Conservation (phyloP, 2,329 filamentous ascomycete genomes). For the Botrytis elliptica region DNA sequence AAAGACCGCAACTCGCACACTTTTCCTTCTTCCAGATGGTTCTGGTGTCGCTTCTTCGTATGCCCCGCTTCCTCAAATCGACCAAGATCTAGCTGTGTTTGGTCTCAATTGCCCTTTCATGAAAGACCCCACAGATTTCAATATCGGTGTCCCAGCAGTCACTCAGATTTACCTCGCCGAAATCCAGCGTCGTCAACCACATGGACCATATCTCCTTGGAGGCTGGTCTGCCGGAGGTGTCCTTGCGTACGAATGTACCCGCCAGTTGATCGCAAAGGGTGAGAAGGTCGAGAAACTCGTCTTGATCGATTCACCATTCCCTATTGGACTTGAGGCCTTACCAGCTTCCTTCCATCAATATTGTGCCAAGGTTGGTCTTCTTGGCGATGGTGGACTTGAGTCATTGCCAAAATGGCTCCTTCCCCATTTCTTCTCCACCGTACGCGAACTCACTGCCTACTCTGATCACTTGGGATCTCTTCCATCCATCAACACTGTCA, state of each 20-base stretch:
- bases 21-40: conserved; percentile 50
- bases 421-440: conserved; percentile 63
- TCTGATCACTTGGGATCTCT: conserved; percentile 66
- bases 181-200: conserved; percentile 67
- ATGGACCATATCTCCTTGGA: conserved; percentile 64
- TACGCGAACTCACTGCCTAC: conserved; percentile 55
- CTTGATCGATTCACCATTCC: conserved; percentile 64
- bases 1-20: conserved; percentile 45
- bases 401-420: conserved; percentile 64
- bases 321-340: conserved; percentile 64
- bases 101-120: conserved; percentile 69
- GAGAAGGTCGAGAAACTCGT: conserved; percentile 59
- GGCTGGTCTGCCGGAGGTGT: conserved; percentile 77
- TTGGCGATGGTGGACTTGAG: conserved; percentile 52
- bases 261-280: conserved; percentile 55
- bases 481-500: conserved; percentile 51
- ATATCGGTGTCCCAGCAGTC: conserved; percentile 63
- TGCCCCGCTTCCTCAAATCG: conserved; percentile 39
- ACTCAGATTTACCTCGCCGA: conserved; percentile 64
- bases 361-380: conserved; percentile 68
- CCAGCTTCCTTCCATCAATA: conserved; percentile 54
- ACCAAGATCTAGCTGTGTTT: conserved; percentile 48
- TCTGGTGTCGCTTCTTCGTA: conserved; percentile 42
- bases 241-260: conserved; percentile 64
- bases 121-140: conserved; percentile 63